phyloP scores from a whole-genome alignment of 345 rosid genomes.

The Heritiera fomes region DNA sequence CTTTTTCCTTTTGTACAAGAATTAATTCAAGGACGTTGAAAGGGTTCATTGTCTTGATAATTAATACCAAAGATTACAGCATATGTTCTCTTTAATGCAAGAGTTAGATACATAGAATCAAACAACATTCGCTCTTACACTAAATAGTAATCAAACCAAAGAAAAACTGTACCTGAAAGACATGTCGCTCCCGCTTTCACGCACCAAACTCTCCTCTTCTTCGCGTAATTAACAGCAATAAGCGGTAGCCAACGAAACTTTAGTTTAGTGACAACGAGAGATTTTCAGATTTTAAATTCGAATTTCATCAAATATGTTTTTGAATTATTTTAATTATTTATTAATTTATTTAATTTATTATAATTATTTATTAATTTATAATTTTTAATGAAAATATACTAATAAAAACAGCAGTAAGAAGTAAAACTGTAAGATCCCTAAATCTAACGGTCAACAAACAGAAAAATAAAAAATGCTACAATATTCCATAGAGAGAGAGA shows the following conservation, averaged over 20 bases:
- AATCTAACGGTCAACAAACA: conserved; percentile 14
- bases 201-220: background rate
- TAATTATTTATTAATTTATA: no score
- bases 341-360: no score
- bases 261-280: no score
- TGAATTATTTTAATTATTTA: no score
- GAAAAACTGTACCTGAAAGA: background rate
- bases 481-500: background rate
- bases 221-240: background rate
- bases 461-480: background rate
- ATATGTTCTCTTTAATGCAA: background rate
- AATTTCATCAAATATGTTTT: no score
- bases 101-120: background rate
- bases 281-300: no score
- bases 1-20: no score
- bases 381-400: no score
- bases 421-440: conserved; percentile 1
- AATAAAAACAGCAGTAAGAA: no score
- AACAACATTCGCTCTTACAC: background rate
- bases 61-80: background rate
- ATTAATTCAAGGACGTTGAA: background rate
- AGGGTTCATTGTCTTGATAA: background rate
- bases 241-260: no score
- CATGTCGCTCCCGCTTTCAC: background rate
- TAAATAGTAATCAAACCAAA: background rate